Base-by-base conservation (phyloP, 352 stramenopile genomes). In the Thraustochytrium sp. region DNA sequence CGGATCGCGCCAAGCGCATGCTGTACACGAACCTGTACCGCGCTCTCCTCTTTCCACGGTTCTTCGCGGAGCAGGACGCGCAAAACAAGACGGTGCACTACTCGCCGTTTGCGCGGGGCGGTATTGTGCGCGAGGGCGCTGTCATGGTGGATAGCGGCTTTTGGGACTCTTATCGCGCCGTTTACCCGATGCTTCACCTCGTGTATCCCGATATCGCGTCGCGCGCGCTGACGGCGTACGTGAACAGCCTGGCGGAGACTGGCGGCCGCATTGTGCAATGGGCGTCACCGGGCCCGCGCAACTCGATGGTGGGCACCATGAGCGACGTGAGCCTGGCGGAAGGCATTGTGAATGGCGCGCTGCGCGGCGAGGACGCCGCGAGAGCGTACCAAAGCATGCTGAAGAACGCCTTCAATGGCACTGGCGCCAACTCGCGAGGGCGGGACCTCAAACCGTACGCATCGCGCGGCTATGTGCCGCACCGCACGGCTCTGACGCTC, bases 1-100 rank as follows among this genome's bases (percentile, higher is more conserved):
- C 23, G 21, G 16, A 64, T 5, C 48, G 82, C 8, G 59, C 59
- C 2, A 40, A 62, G 36, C 16, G 36, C 18, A 53, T 72, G 31
- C 86, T 88, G 38, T 88, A 88, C 64, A 86, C 86, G 13, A 56
- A 72, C 29, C 56, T 88, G 21, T 88, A 86, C 64, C 85, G 86
- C 26, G 80, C 86, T 3, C 85, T 87, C 11, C 38, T 85, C 16
- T 88, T 88, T 42, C 86, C 86, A 3, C 85, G 86, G 29, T 56
- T 56, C 31, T 34, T 88, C 3, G 72, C 36, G 42, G 86, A 88
- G 75, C 26, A 55, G 9, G 53, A 87, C 36, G 54, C 23, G n/a
- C 11, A 36, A 0, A 54, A 48, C 29, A 21, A 85, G 1, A 16
- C 44, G 21, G 46, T 80, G 18, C 82, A 88, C 56, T 88, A 55